phyloP scores from a whole-genome alignment of 1,284 basidiomycete genomes.

The Cryptococcus jaspeensis region DNA sequence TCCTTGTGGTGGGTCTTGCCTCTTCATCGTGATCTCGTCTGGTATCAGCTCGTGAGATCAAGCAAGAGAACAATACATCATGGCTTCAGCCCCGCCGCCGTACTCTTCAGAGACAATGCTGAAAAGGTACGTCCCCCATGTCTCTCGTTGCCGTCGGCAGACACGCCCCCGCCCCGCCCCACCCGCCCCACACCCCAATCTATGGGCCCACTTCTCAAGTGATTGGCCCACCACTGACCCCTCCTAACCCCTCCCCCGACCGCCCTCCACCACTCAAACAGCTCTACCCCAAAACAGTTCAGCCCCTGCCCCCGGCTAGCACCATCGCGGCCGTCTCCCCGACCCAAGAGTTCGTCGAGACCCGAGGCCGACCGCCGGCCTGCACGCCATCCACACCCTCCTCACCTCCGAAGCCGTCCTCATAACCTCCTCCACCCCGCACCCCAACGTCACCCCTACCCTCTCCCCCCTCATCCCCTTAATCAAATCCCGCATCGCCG shows the following conservation, averaged over 20 bases:
- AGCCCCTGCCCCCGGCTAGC: constrained; percentile 4
- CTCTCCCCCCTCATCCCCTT: constrained; percentile 64
- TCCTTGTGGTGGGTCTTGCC: too few relatives aligned
- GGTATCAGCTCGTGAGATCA: too few relatives aligned
- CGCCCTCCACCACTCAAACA: neutral
- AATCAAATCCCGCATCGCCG: constrained; percentile 84
- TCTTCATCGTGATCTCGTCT: too few relatives aligned
- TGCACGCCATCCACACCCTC: constrained; percentile 87
- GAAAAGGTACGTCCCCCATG: constrained; percentile 32
- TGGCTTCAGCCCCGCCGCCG: constrained; percentile 31
- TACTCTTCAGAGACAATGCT: constrained; percentile 35
- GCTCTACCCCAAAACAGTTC: constrained; percentile 2
- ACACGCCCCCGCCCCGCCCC: neutral
- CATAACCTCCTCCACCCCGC: constrained; percentile 73
- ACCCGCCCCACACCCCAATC: too few relatives aligned
- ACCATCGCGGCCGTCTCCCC: constrained; percentile 1
- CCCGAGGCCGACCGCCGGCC: constrained; percentile 87
- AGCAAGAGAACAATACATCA: too few relatives aligned
- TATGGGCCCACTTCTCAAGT: neutral
- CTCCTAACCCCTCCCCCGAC: too few relatives aligned
- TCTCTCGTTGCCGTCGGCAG: neutral
- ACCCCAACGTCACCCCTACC: constrained; percentile 62
- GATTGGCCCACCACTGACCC: neutral
- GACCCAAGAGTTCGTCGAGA: constrained; percentile 56
- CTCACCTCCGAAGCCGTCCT: constrained; percentile 89